Evolutionary conservation across 148 eudicot species (phyloP), one percentile per base, ranked within the genome.

Genomic region (Talinum fruticosum): DNA sequence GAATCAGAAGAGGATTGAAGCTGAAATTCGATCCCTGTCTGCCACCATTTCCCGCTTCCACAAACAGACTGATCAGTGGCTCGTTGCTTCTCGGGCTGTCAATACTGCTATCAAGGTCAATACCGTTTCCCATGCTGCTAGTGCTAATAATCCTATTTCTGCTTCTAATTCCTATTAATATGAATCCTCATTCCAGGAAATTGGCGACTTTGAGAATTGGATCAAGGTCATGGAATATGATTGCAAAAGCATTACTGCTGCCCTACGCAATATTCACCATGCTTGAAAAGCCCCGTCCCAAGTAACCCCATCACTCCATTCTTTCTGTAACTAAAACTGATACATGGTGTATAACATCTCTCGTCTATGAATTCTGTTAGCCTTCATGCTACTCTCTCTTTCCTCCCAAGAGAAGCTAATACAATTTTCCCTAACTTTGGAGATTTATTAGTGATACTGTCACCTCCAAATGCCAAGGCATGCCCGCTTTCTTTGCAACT

Each of bases 131-230:
- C 24, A 29, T 53, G 8, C 5, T 34, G 23, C 6, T 21, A 16
- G 4, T 53, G 5, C 5, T 21, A 16, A 18, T 51, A 18, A 19
- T 16, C 57, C 6, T 15, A 15, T 16, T 15, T 51, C n/a, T 51
- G 18, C 3, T 51, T 3, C 1, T 12, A 3, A 47, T 51, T 13
- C 2, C 23, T 51, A 2, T n/a, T n/a, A n/a, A n/a, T n/a, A n/a
- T n/a, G n/a, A n/a, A n/a, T 51, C 1, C 3, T 51, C 23, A 51
- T 36, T 29, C 13, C 81, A 89, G 93, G 97, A 93, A 84, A 93
- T 93, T 73, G 97, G 97, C 15, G 97, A 93, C 65, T 93, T 93
- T 59, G 98, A 93, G 84, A 91, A 93, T 75, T 93, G 98, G 98
- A 91, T 93, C 85, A 93, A 91, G 87, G 88, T 89, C 15, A 91